Base-by-base conservation (phyloP, 2,329 filamentous ascomycete species). In the Rutstroemia sp. region DNA sequence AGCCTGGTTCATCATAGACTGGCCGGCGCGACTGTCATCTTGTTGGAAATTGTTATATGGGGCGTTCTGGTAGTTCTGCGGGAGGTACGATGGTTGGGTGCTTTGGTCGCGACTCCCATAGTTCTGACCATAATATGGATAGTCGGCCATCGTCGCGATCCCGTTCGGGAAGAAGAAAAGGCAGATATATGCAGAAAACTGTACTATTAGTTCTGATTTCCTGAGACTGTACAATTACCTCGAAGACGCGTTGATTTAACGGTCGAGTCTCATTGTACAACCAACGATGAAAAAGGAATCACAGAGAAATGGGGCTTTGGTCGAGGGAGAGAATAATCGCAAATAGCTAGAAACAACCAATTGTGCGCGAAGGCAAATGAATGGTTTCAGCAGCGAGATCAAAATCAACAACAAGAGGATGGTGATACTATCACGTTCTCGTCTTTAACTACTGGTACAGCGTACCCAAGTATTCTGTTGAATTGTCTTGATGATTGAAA, bases 111-210 rank as follows among this genome's bases (percentile, higher is more conserved):
- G 64, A 53, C 57, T 49, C 14, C 61, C 61, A 61, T 65, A 67
- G 42, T 52, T 58, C 40, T 61, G 69, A 58, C 73, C 73, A 62
- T 74, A 77, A 16, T 73, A 72, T 55, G 73, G 73, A 67, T 78
- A 76, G 58, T 75, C 72, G 50, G 76, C 74, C 76, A 78, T 78
- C 50, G 53, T 67, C 55, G 57, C 44, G n/a, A 54, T 17, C 16
- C 39, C 14, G 14, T 10, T 8, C 2, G 5, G 30, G 36, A 21
- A 40, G 45, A 48, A 54, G 44, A 44, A 48, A 48, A 27, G 27
- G 44, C 40, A 45, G 39, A 21, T 9, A 5, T 5, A 45, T 48
- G 48, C 10, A 38, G 44, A 50, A 36, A 19, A 25, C 39, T 50
- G 3, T 19, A 36, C 27, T 42, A 45, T 56, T 56, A 56, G 53